Evolutionary conservation across 768 basidiomycete species (phyloP), one percentile per base, ranked within the genome.

Genomic region (Fomitopsis pulvina): DNA sequence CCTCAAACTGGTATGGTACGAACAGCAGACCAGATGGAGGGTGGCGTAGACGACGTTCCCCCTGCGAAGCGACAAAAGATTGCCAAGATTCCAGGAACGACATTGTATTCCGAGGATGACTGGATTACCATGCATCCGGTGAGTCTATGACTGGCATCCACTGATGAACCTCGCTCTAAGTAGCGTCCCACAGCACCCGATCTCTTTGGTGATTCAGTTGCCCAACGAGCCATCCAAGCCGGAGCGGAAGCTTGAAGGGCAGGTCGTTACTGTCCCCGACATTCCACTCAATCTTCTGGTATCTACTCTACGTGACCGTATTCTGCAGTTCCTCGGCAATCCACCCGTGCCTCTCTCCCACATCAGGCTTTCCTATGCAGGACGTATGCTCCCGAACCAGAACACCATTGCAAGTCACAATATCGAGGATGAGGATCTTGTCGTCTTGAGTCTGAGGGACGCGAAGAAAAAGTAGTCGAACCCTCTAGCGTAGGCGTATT

Each of bases 181-280:
- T 32, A 8, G 25, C 27, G 39, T 26, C 20, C 45, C 55, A 41
- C 55, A 85, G 83, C 86, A 94, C 57, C 87, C 95, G 11, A 90
- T 98, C 60, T 84, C 85, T 22, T 75, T 99, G 41, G 75, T 76
- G 28, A 74, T 98, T 2, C 91, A 94, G 63, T 73, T 99, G 55
- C 93, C 95, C 1, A 75, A 71, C 47, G 84, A 93, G 58, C 70
- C 85, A 1, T 80, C 83, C 28, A 92, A 89, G 63, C 85, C 93
- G 0, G 94, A 95, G 66, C 95, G 89, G 90, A 93, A 95, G 61
- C 72, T 96, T 47, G 82, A 95, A 60, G 94, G 93, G 0, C 76
- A 74, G 46, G 70, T 81, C 34, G 80, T 93, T 51, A 81, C 81
- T 9, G 75, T 99, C 50, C 77, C 81, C 1, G 92, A 96, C 50